Evolutionary conservation across 176 grass and related monocot species (phyloP).

Genomic region (Aegilops longissima): DNA sequence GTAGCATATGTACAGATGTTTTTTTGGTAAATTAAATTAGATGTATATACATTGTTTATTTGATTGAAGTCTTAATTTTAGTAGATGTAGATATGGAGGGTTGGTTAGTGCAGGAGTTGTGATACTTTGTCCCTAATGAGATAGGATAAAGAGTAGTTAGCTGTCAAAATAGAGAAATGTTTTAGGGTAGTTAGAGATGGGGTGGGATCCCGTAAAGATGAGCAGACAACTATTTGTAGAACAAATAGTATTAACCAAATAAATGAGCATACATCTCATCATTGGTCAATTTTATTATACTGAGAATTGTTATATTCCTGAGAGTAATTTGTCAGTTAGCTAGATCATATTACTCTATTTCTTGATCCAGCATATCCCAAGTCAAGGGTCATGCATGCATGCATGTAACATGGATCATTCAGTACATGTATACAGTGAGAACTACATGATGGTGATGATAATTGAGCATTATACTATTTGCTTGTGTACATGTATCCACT

Average conservation of each 20-base stretch:
- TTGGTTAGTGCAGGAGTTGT: neutral
- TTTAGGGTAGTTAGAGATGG: neutral
- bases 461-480: slow-evolving; percentile 14
- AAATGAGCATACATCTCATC: neutral
- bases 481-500: neutral
- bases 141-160: neutral
- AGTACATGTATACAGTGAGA: neutral
- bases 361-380: neutral
- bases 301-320: neutral
- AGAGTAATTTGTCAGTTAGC: neutral
- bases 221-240: neutral
- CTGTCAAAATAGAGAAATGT: neutral
- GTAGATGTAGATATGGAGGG: neutral
- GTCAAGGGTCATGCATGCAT: slow-evolving; percentile 3
- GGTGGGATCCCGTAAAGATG: neutral
- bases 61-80: neutral
- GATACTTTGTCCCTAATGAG: neutral
- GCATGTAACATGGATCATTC: neutral
- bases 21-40: neutral
- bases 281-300: neutral
- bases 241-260: neutral
- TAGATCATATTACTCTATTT: slow-evolving; percentile 1
- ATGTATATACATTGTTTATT: neutral
- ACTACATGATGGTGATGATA: neutral
- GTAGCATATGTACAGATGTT: neutral